A percentile compares a stretch with the other conserved stretches of the same genome.
Conservation (phyloP, 2,329 filamentous ascomycete species). For the Biscogniauxia mediterranea region DNA sequence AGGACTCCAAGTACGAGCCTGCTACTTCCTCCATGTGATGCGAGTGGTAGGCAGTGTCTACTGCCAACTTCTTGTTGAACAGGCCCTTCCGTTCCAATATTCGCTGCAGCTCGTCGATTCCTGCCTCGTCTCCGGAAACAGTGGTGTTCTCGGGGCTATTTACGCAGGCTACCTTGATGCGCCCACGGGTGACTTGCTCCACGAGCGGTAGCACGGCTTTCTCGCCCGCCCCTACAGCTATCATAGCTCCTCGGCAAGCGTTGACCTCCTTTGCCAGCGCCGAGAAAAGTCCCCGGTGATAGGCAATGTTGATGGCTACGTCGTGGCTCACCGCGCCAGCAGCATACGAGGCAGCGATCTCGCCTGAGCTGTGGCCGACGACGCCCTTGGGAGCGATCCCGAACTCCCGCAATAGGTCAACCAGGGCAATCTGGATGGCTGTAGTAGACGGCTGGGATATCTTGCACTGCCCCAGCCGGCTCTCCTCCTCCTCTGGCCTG, state of each 20-base stretch:
- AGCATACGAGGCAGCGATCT: conserved; percentile 35
- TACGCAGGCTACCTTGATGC: conserved; percentile 1
- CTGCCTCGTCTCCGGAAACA: neutral
- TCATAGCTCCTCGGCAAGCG: neutral
- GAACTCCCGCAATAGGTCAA: conserved; percentile 27
- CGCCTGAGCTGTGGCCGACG: conserved; percentile 36
- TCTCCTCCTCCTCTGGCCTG: conserved; percentile 21
- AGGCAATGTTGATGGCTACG: conserved; percentile 17
- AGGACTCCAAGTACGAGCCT: conserved; percentile 6
- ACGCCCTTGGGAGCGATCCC: conserved; percentile 26
- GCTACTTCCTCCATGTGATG: conserved; percentile 14
- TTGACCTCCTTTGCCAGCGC: conserved; percentile 1
- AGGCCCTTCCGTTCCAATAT: conserved; percentile 3
- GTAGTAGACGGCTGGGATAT: conserved; percentile 33
- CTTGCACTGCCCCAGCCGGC: conserved; percentile 34
- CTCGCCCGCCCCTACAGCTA: neutral
- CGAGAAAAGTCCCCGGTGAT: conserved; percentile 6
- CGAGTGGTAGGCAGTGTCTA: conserved; percentile 15
- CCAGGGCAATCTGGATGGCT: conserved; percentile 31
- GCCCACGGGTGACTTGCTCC: neutral
- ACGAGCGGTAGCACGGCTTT: neutral
- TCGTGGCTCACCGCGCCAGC: conserved; percentile 24
- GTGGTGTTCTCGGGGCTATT: conserved; percentile 3
- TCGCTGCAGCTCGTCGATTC: neutral
- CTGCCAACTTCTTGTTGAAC: conserved; percentile 10